These are phyloP conservation scores for Golubevia sp. DNA, from an alignment of 1,284 basidiomycete genomes.

Conservation along the genomic window DNA sequence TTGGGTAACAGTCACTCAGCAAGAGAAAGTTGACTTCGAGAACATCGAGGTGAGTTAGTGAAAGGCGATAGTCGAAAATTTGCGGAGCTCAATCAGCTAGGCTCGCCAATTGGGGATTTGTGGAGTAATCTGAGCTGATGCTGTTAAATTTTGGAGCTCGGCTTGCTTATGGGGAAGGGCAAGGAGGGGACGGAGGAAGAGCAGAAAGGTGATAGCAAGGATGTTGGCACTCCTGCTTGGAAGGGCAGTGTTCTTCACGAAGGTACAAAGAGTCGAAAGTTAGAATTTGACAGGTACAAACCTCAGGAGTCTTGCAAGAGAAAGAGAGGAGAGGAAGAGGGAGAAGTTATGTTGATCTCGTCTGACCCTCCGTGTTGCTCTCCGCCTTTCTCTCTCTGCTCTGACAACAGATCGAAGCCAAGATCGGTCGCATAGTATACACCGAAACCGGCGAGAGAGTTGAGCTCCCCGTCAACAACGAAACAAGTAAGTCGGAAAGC, in stretches of 20 bases:
- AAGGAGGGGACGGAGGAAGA: neutral
- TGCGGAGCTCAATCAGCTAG: no score
- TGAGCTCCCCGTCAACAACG: constrained; percentile 76
- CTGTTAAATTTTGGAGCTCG: neutral
- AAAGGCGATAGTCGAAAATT: no score
- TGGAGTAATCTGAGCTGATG: neutral
- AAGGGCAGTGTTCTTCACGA: no score
- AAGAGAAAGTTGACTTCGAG: constrained; percentile 56
- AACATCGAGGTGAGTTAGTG: constrained; percentile 65
- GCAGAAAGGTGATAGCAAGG: constrained; percentile 1
- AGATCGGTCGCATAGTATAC: constrained; percentile 81
- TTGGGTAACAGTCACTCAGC: constrained; percentile 42
- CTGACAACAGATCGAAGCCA: constrained; percentile 81
- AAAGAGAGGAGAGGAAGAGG: neutral
- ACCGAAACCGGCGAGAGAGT: constrained; percentile 67
- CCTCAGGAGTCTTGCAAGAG: no score
- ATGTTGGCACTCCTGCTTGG: no score
- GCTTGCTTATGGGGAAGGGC: neutral
- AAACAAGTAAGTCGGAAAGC: constrained; percentile 74
- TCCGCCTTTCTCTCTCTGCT: constrained; percentile 56
- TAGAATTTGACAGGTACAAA: no score
- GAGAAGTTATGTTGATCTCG: neutral
- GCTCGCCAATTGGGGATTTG: no score
- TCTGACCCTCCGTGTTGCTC: neutral
- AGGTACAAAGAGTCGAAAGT: no score